Base-by-base conservation (phyloP, 306 rosid species). In the Vachellia collinsii region DNA sequence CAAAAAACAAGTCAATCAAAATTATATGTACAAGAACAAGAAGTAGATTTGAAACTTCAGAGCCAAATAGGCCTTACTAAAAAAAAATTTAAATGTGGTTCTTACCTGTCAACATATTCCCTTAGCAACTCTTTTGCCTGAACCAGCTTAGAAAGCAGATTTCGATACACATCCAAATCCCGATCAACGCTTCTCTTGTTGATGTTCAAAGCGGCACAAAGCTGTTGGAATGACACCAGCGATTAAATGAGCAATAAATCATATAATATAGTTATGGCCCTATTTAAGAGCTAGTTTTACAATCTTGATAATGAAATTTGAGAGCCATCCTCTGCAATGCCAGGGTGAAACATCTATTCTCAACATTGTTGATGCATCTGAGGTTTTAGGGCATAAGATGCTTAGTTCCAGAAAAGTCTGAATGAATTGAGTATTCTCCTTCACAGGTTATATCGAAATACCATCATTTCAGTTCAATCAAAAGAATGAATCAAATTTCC, bases 111-210 rank as follows among this genome's bases (percentile, higher is more conserved):
- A 61, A 96, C 80, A 37, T 96, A 96, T 88, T 96, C 99, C 93
- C 79, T 93, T 50, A 93, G 97, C 82, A 96, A 86, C 80, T 96
- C 98, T 80, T 96, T 96, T 19, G 99, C 99, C 86, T 96, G 99
- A 85, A 93, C 99, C 88, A 96, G 81, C 86, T 93, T 96, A 44
- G 99, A 93, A 56, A 96, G 99, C 79, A 93, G 87, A 84, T 96
- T 93, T 63, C 98, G 98, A 76, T 93, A 96, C 79, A 96, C 94
- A 38, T 96, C 99, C 88, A 96, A 92, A 89, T 96, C 99, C 39
- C 98, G 89, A 82, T 96, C 99, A 77, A 96, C 99, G 77, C 94
- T 86, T 88, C 90, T 88, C 85, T 96, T 96, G 85, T 89, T 67
- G 69, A 96, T 68, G 70, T 89, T 93, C 79, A 96, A 84, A 81